A percentile compares a stretch with the other conserved stretches of the same genome.
Conservation (phyloP, 2,329 filamentous ascomycete genomes). For the Sphaerulina vaccinii region DNA sequence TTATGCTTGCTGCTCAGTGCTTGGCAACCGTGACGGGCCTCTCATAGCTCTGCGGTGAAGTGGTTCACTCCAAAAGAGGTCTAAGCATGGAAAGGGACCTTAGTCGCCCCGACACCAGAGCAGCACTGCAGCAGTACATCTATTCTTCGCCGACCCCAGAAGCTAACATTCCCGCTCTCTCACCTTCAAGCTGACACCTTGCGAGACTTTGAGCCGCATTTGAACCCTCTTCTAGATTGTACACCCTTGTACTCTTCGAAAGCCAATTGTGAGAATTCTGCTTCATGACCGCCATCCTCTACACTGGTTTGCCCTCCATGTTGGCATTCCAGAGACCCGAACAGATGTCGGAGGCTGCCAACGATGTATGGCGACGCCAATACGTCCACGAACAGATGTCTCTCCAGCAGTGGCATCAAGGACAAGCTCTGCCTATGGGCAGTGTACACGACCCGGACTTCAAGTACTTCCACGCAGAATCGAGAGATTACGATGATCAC, state of each 20-base stretch:
- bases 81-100: conserved; percentile 10
- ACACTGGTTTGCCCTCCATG: conserved; percentile 18
- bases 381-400: conserved; percentile 25
- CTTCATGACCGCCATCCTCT: conserved; percentile 28
- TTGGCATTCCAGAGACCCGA: conserved; percentile 18
- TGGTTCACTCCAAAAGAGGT: conserved; percentile 5
- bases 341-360: conserved; percentile 22
- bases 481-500: conserved; percentile 22
- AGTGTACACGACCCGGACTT: conserved; percentile 32
- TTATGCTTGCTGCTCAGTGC: conserved; percentile 11
- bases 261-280: conserved; percentile 27
- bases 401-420: conserved; percentile 26
- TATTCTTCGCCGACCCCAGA: background rate
- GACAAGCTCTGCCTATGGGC: conserved; percentile 23
- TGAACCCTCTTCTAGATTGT: conserved; percentile 24
- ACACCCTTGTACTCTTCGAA: conserved; percentile 19
- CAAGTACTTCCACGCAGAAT: conserved; percentile 30
- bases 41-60: conserved; percentile 8
- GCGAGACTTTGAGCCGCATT: conserved; percentile 23
- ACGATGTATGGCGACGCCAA: conserved; percentile 26
- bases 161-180: background rate
- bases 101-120: conserved; percentile 2
- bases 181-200: conserved; percentile 6
- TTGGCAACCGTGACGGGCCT: conserved; percentile 4
- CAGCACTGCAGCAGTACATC: conserved; percentile 3